A percentile compares a stretch with the other conserved stretches of the same genome.
Evolutionary conservation across 208 protist genomes (phyloP).

Genomic region (Trichomonas vaginalis): DNA sequence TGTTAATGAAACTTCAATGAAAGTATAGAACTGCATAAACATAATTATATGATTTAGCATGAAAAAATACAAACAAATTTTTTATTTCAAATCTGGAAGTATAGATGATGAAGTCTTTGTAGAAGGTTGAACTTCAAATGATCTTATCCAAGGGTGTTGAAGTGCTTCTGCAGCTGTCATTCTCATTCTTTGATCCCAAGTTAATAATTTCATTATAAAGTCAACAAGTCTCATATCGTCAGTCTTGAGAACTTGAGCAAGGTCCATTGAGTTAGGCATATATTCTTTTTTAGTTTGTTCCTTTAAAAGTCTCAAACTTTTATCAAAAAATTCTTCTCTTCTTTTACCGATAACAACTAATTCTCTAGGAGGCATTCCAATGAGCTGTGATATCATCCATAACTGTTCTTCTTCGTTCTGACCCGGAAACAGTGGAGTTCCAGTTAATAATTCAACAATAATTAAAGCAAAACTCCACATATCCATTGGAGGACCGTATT

Average conservation of each 20-base stretch:
- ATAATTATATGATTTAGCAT: too few species aligned
- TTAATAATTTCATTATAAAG: background rate
- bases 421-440: constrained; percentile 37
- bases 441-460: constrained; percentile 37
- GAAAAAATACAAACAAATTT: too few species aligned
- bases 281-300: too few species aligned
- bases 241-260: background rate
- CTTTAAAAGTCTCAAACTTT: too few species aligned
- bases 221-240: background rate
- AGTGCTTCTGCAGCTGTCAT: background rate
- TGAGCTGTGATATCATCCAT: background rate
- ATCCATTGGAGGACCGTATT: constrained; percentile 38
- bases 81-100: too few species aligned
- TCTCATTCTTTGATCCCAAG: background rate
- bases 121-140: too few species aligned
- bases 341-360: background rate
- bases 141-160: background rate
- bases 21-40: too few species aligned
- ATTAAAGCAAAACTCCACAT: constrained; percentile 45
- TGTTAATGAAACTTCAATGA: too few species aligned
- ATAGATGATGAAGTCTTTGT: too few species aligned
- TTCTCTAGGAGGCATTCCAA: background rate
- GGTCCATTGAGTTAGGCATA: background rate
- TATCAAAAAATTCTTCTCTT: background rate
- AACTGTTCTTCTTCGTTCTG: background rate